A percentile compares a stretch with the other conserved stretches of the same genome.
These are phyloP conservation scores for Saccharomycopsis vini DNA, from an alignment of 805 yeast genomes.

Conservation along the genomic window DNA sequence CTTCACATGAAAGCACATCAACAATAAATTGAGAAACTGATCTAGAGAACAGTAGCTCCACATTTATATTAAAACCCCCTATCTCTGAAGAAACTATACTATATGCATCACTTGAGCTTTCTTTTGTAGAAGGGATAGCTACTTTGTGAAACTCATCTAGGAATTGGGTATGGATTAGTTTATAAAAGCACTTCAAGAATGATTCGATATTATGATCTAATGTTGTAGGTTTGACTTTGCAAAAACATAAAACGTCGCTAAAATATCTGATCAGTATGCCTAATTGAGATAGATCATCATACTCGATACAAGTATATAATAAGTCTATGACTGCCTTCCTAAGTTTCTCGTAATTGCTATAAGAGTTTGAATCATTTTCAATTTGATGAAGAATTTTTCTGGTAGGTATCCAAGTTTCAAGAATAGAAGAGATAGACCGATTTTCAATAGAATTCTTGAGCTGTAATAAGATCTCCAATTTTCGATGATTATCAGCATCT, in stretches of 20 bases:
- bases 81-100: slow-evolving; percentile 2
- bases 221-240: slow-evolving; percentile 4
- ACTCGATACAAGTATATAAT: slow-evolving; percentile 15
- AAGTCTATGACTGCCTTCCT: slow-evolving; percentile 15
- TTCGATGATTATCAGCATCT: slow-evolving; percentile 10
- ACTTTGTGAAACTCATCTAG: slow-evolving; percentile 9
- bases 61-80: background rate
- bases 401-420: slow-evolving; percentile 19
- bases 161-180: slow-evolving; percentile 9
- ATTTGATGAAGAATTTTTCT: slow-evolving; percentile 11
- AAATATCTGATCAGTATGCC: slow-evolving; percentile 13
- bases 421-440: slow-evolving; percentile 16
- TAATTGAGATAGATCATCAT: slow-evolving; percentile 17
- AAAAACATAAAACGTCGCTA: slow-evolving; percentile 15
- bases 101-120: background rate
- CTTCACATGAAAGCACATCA: slow-evolving; percentile 12
- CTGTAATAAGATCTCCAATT: slow-evolving; percentile 12
- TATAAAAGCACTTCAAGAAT: slow-evolving; percentile 15
- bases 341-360: slow-evolving; percentile 8
- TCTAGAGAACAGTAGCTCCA: slow-evolving; percentile 6
- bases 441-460: slow-evolving; percentile 11
- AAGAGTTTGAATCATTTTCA: slow-evolving; percentile 1
- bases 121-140: background rate
- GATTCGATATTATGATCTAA: slow-evolving; percentile 13
- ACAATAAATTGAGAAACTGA: slow-evolving; percentile 10